Conservation (phyloP, 169 alveolate genomes). For the Plasmodium cynomolgi region DNA sequence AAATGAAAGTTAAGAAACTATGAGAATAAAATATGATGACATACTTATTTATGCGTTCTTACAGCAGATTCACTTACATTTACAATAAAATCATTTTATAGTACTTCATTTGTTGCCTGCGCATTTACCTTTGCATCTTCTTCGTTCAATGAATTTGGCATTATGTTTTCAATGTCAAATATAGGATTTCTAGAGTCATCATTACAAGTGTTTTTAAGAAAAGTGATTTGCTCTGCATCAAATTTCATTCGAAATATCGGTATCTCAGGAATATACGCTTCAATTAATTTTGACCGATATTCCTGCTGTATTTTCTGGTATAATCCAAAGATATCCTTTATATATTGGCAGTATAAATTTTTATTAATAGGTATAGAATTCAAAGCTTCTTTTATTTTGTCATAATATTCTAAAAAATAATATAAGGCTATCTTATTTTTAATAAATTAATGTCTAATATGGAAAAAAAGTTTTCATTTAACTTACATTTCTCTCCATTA, state of each 20-base stretch:
- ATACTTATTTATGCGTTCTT: neutral
- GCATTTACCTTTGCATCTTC: neutral
- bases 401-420: neutral
- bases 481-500: neutral
- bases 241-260: neutral
- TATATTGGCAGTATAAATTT: neutral
- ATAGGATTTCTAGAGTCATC: too few species aligned
- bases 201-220: too few species aligned
- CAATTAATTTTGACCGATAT: too few species aligned
- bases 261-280: neutral
- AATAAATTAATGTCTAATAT: neutral
- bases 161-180: too few species aligned
- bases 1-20: neutral
- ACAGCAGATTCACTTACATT: neutral
- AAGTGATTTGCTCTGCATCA: too few species aligned
- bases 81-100: neutral
- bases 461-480: neutral
- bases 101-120: neutral
- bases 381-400: neutral
- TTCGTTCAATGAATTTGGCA: neutral
- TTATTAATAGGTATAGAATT: neutral
- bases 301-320: neutral
- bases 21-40: too few species aligned
- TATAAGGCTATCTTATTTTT: neutral
- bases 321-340: neutral